Base-by-base conservation (phyloP, 2,329 filamentous ascomycete species). In the Colletotrichum camelliae region DNA sequence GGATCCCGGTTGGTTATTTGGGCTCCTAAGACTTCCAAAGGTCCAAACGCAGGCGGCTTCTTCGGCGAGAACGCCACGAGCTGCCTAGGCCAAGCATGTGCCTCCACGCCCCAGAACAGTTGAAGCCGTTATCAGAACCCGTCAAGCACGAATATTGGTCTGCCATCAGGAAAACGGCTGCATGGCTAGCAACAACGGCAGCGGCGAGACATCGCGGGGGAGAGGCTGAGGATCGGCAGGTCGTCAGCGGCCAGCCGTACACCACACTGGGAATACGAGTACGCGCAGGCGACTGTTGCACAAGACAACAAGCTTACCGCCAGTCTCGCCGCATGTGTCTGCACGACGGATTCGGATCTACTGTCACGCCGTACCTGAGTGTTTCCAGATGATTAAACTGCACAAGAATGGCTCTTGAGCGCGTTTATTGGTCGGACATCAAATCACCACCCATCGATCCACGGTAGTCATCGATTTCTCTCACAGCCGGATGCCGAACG, bases 261-360 rank as follows among this genome's bases (percentile, higher is more conserved):
- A 64, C 39, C 35, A 52, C 21, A 29, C 58, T 33, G 57, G n/a
- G 31, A 60, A 75, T 75, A 75, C 73, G 64, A 75, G 73, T 72
- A 67, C 58, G 58, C 64, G 64, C 33, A 61, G 24, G 64, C 27
- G 73, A 10, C 55, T 58, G 57, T 67, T 31, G 29, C 35, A 67
- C 55, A 67, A 67, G 21, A 21, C 48, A 66, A 64, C 33, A 58
- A 31, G 61, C 31, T 37, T 64, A 16, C 35, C 15, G 33, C 31
- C 21, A 33, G 33, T 27, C n/a, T 31, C 61, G 21, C 61, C n/a
- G 29, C 29, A 21, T 33, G 31, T 29, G 6, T 27, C 73, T 68
- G 64, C 58, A 67, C 62, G 61, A 27, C n/a, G n/a, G 31, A 55
- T 27, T 43, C 24, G 31, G 33, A 29, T 57, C 55, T 58, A 60